Conservation (phyloP, 352 stramenopile species). For the Phytopythium mirpurense region DNA sequence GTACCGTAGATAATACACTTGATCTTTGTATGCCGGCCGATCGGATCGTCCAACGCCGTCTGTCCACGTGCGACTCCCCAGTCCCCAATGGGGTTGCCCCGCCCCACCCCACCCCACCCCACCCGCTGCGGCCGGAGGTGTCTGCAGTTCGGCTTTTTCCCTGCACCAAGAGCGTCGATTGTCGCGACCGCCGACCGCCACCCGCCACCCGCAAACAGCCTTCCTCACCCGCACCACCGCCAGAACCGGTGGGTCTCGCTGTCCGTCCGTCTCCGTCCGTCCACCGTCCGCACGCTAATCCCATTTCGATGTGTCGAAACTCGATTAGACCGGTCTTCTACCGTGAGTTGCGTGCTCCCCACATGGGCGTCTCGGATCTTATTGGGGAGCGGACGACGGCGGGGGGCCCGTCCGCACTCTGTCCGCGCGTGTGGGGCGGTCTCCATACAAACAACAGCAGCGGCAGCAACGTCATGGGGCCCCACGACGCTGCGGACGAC, state of each 20-base stretch:
- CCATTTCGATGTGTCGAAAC: too few relatives aligned
- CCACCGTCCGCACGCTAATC: too few relatives aligned
- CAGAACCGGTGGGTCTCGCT: not conserved
- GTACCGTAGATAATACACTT: too few relatives aligned
- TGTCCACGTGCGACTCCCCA: too few relatives aligned
- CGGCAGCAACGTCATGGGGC: not conserved
- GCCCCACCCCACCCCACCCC: not conserved
- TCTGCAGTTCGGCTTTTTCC: conserved; percentile 6
- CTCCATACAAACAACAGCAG: not conserved
- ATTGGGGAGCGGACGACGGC: not conserved
- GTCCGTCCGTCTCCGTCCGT: too few relatives aligned
- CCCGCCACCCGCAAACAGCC: too few relatives aligned
- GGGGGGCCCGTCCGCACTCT: not conserved
- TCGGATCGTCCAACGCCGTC: too few relatives aligned
- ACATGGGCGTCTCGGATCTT: conserved; percentile 4
- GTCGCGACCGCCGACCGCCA: not conserved
- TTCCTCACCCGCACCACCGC: too few relatives aligned
- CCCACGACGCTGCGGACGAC: not conserved
- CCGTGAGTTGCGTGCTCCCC: too few relatives aligned
- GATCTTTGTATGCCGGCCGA: too few relatives aligned
- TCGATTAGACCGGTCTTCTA: not conserved
- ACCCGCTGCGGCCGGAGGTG: not conserved
- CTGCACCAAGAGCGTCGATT: not conserved
- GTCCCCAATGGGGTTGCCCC: too few relatives aligned
- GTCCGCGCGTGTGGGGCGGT: not conserved